A percentile compares a stretch with the other conserved stretches of the same genome.
Conservation (phyloP, 345 rosid species). For the Eucalyptus pauciflora region DNA sequence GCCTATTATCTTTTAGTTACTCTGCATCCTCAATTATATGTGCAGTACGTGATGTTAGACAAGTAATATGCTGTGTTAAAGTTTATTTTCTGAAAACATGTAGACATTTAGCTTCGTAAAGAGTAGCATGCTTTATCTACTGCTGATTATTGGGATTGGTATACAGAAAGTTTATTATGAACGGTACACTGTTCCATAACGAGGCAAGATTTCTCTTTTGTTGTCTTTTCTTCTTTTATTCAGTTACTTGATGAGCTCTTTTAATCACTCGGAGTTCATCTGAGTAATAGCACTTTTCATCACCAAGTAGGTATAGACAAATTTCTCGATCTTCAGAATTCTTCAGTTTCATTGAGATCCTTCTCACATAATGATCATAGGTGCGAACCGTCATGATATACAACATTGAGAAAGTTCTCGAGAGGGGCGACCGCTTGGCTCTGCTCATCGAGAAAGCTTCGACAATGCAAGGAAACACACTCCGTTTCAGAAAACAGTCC, state of each 20-base stretch:
- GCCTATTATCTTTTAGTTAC: neutral
- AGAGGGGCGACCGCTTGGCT: too few species aligned
- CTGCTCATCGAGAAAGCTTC: too few species aligned
- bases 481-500: too few species aligned
- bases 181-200: neutral
- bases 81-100: neutral
- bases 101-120: neutral
- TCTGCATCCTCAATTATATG: neutral
- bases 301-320: neutral
- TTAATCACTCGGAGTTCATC: neutral
- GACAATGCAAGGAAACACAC: too few species aligned
- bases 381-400: too few species aligned
- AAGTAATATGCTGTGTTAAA: neutral
- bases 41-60: neutral
- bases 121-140: neutral
- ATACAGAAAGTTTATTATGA: neutral
- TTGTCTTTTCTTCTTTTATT: neutral
- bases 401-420: too few species aligned
- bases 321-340: neutral
- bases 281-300: neutral
- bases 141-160: neutral
- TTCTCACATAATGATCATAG: too few species aligned
- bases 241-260: neutral
- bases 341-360: too few species aligned
- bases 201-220: neutral